phyloP scores from a whole-genome alignment of 148 eudicot genomes.

The Nepenthes gracilis region DNA sequence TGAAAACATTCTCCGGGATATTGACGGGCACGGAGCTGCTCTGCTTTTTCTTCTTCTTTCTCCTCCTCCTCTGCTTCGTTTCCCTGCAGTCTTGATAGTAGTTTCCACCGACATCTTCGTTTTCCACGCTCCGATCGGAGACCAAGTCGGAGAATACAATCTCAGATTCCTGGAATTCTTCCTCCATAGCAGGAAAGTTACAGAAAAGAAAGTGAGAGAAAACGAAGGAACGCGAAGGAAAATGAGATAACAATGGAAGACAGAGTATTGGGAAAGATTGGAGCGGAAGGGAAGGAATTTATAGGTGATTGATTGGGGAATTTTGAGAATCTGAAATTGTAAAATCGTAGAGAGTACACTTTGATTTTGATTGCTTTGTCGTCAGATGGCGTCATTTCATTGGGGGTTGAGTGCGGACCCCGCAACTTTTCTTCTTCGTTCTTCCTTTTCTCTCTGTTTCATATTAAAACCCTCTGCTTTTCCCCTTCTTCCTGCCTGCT shows the following conservation, averaged over 20 bases:
- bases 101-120: not conserved
- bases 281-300: constrained; percentile 1
- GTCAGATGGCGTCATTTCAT: constrained; percentile 13
- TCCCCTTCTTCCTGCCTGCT: too few relatives aligned
- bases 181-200: not conserved
- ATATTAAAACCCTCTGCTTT: not conserved
- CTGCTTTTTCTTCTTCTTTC: not conserved
- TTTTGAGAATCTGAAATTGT: too few relatives aligned
- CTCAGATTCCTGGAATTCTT: constrained; percentile 8
- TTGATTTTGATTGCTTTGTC: constrained; percentile 5
- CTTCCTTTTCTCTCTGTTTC: constrained; percentile 9
- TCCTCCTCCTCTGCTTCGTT: not conserved
- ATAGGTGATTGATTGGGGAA: constrained; percentile 5
- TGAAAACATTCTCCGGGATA: not conserved
- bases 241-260: too few relatives aligned
- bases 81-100: not conserved
- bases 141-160: constrained; percentile 4
- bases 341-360: too few relatives aligned
- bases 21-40: not conserved
- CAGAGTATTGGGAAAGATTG: not conserved
- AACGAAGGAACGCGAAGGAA: too few relatives aligned
- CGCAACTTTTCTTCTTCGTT: not conserved
- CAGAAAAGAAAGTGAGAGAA: too few relatives aligned
- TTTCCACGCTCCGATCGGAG: not conserved
- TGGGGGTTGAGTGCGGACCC: constrained; percentile 11